A percentile compares a stretch with the other conserved stretches of the same genome.
phyloP scores from a whole-genome alignment of 108 stramenopile genomes.

The Mediolabrus comicus region DNA sequence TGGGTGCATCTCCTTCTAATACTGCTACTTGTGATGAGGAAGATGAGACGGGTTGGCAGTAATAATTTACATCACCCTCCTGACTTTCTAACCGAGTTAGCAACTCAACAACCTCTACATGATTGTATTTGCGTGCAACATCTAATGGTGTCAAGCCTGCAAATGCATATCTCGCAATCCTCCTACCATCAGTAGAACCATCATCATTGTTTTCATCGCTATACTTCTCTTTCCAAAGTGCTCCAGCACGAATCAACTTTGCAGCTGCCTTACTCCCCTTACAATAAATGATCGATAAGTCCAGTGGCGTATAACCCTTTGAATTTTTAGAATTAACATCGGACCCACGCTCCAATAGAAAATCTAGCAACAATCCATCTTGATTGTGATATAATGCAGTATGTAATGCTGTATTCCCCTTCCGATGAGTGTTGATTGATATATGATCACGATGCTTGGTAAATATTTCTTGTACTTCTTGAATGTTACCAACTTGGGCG shows the following conservation, averaged over 20 bases:
- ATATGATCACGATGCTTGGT: not conserved
- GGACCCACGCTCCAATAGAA: conserved; percentile 16
- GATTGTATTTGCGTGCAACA: conserved; percentile 5
- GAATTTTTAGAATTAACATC: conserved; percentile 18
- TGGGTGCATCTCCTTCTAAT: not conserved
- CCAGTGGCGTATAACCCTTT: conserved; percentile 18
- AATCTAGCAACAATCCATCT: conserved; percentile 29
- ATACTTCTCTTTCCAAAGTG: not conserved
- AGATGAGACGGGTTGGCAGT: no score
- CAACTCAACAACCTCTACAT: conserved; percentile 2
- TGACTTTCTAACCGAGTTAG: not conserved
- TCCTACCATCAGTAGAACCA: not conserved
- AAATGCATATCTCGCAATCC: conserved; percentile 1
- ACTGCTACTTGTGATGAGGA: no score
- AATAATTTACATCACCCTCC: not conserved
- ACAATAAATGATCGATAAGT: conserved; percentile 19
- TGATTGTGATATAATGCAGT: conserved; percentile 32
- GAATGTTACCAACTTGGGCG: conserved; percentile 22
- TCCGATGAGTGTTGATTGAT: conserved; percentile 1
- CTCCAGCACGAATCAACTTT: conserved; percentile 21
- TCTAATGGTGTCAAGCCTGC: conserved; percentile 15
- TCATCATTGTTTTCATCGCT: not conserved
- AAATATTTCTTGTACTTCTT: conserved; percentile 13
- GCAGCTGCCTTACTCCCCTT: conserved; percentile 8
- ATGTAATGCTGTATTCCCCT: conserved; percentile 29